phyloP scores from a whole-genome alignment of 2,329 filamentous ascomycete species.

The Aureobasidium zeae region DNA sequence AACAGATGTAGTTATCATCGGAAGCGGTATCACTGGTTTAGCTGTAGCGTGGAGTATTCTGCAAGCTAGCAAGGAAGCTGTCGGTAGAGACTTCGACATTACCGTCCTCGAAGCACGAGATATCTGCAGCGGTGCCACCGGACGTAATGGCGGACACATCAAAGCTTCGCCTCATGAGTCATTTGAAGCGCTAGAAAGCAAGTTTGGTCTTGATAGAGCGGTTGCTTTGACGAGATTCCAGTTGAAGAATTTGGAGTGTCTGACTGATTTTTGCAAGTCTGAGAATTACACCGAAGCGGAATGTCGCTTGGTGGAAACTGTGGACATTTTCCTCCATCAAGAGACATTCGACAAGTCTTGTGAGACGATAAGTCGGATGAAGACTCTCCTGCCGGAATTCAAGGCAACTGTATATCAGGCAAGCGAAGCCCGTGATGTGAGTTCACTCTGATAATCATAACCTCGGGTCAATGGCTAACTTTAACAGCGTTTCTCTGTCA shows the following conservation, averaged over 20 bases:
- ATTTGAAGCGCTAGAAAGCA: neutral
- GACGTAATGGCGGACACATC: conserved; percentile 39
- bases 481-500: neutral
- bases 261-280: neutral
- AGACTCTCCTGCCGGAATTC: neutral
- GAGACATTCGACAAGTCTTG: neutral
- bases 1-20: conserved; percentile 22
- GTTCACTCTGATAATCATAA: too few relatives aligned
- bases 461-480: too few relatives aligned
- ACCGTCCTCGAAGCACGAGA: conserved; percentile 34
- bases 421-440: neutral
- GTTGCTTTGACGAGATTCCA: neutral
- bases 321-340: neutral
- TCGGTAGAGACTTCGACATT: conserved; percentile 24
- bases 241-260: neutral
- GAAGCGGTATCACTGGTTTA: conserved; percentile 23
- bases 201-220: neutral
- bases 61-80: conserved; percentile 20
- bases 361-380: neutral
- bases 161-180: conserved; percentile 19
- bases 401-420: neutral
- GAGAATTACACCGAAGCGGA: neutral
- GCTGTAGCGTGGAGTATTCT: conserved; percentile 26
- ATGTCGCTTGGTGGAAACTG: neutral
- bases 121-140: conserved; percentile 38